These are phyloP conservation scores for Anisodus tanguticus DNA, from an alignment of 257 asterid genomes.

Conservation along the genomic window DNA sequence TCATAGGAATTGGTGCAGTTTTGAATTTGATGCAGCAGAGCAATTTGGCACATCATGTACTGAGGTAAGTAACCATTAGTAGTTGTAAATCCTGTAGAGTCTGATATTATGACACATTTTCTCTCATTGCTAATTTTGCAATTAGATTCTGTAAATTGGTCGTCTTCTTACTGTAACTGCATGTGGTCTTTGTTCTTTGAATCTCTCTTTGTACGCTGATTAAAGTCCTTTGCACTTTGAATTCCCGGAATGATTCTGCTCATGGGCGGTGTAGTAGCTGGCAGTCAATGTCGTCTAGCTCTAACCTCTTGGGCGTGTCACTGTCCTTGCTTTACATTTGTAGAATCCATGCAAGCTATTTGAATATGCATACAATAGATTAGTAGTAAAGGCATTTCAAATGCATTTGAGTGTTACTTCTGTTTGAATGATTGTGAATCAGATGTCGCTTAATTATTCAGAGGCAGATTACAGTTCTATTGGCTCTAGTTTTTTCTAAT, in stretches of 20 bases:
- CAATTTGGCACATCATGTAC: constrained; percentile 27
- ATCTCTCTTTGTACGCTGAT: background rate
- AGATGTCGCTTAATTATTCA: background rate
- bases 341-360: background rate
- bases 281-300: background rate
- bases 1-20: constrained; percentile 33
- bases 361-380: background rate
- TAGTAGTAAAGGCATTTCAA: background rate
- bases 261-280: background rate
- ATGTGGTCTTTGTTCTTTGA: background rate
- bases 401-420: background rate
- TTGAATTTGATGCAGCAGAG: constrained; percentile 33
- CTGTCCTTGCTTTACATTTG: background rate
- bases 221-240: background rate
- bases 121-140: background rate
- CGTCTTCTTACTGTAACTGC: background rate
- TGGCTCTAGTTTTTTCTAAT: background rate
- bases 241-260: background rate
- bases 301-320: background rate
- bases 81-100: background rate
- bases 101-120: background rate
- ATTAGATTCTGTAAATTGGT: constrained; percentile 1
- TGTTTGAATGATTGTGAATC: background rate
- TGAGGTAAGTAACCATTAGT: constrained; percentile 43
- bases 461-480: background rate